Conservation (phyloP, 2,329 filamentous ascomycete genomes). For the Scopulariopsis brevicaulis region DNA sequence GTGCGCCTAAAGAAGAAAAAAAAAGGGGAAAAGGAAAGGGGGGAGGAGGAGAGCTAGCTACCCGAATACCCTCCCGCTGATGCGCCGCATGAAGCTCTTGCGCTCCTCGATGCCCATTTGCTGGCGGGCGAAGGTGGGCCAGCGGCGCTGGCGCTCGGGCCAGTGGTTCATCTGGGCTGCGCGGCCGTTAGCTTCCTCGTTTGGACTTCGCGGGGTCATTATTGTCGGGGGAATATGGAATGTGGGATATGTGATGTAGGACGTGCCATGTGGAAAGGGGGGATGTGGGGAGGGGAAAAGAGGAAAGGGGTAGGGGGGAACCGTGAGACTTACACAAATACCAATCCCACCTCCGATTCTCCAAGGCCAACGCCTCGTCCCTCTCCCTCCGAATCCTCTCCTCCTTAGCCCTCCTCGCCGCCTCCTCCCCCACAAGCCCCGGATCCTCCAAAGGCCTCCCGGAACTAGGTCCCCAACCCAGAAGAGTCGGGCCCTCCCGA, state of each 20-base stretch:
- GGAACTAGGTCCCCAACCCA: neutral
- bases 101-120: constrained; percentile 18
- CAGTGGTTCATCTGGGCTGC: constrained; percentile 38
- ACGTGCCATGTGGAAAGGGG: neutral
- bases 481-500: neutral
- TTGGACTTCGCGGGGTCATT: neutral
- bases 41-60: neutral
- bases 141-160: constrained; percentile 38
- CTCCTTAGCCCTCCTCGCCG: constrained; percentile 43
- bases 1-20: neutral
- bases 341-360: constrained; percentile 51
- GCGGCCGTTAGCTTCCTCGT: neutral
- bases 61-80: constrained; percentile 3
- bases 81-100: constrained; percentile 7
- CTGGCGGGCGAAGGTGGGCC: constrained; percentile 26
- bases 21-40: too few species aligned
- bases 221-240: neutral
- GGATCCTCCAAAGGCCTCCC: constrained; percentile 49
- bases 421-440: constrained; percentile 54
- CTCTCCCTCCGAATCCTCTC: constrained; percentile 46
- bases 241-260: neutral
- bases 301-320: neutral
- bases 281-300: neutral
- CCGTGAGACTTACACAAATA: constrained; percentile 38
- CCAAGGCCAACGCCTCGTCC: constrained; percentile 41